Evolutionary conservation across 1,284 basidiomycete species (phyloP), one percentile per base, ranked within the genome.

Genomic region (Malassezia japonica): DNA sequence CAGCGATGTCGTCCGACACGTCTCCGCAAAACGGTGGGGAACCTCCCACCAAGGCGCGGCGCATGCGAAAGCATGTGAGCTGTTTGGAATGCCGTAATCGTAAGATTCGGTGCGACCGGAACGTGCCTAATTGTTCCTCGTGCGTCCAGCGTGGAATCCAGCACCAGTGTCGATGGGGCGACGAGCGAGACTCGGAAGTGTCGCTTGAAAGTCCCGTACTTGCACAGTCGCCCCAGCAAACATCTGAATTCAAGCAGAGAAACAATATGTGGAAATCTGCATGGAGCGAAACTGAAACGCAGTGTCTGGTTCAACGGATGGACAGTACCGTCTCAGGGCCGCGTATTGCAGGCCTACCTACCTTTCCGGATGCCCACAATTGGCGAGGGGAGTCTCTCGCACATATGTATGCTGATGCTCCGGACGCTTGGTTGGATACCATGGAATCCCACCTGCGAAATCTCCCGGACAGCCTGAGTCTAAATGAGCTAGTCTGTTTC

Each of bases 21-120:
- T 33, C 32, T 3, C 13, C 32, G 32, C n/a, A 9, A n/a, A 7
- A 9, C 3, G n/a, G 6, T 6, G 32, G 32, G 15, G 32, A 33
- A n/a, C 32, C 15, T n/a, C 15, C 32, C 10, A 13, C 58, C 62
- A 33, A 87, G 75, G 8, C 15, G n/a, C 32, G 32, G 21, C 32
- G 42, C 10, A 8, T 15, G 6, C 42, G 46, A 24, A 47, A 39
- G n/a, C 36, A 38, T 29, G 25, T 47, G 4, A 39, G 45, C 45
- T 47, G 46, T 16, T 2, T 23, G 15, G 21, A 28, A 15, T 47
- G 46, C 36, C 35, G 35, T n/a, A 24, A 20, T 1, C 35, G 62
- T 35, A 62, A 62, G 46, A 60, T 64, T 51, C 56, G 56, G 40
- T 64, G 60, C 39, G 60, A 65, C 47, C 57, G 63, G 27, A 61